A percentile compares a stretch with the other conserved stretches of the same genome.
Evolutionary conservation across 2,329 filamentous ascomycete genomes (phyloP).

Genomic region (Aspergillus calidoustus): DNA sequence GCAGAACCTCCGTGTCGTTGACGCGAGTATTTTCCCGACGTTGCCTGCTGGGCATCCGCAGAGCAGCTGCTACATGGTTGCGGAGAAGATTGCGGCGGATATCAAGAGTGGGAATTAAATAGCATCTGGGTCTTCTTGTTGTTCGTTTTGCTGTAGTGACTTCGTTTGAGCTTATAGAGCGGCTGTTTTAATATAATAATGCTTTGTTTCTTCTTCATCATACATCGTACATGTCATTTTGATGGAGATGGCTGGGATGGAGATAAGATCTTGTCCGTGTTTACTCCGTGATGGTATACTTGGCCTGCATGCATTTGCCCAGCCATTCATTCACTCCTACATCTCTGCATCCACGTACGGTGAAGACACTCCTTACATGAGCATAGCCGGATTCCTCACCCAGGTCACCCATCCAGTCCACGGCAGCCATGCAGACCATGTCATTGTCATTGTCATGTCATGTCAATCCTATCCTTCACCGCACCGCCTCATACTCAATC

Average conservation of each 20-base stretch:
- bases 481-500: neutral
- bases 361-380: neutral
- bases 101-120: conserved; percentile 15
- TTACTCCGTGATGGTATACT: neutral
- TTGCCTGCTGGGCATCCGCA: conserved; percentile 19
- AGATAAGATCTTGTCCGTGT: neutral
- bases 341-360: neutral
- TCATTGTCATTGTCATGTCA: neutral
- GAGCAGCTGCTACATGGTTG: conserved; percentile 17
- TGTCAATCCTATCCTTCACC: neutral
- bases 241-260: neutral
- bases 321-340: neutral
- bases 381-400: neutral
- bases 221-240: neutral
- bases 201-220: neutral
- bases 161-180: neutral
- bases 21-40: conserved; percentile 16
- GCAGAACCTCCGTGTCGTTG: conserved; percentile 12
- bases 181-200: neutral
- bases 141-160: no score
- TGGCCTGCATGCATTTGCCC: neutral
- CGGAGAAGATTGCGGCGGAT: conserved; percentile 19
- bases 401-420: no score
- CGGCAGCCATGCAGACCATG: no score
- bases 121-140: no score